A percentile compares a stretch with the other conserved stretches of the same genome.
These are phyloP conservation scores for Aspergillus mulundensis DNA, from an alignment of 495 filamentous ascomycete genomes.

Conservation along the genomic window DNA sequence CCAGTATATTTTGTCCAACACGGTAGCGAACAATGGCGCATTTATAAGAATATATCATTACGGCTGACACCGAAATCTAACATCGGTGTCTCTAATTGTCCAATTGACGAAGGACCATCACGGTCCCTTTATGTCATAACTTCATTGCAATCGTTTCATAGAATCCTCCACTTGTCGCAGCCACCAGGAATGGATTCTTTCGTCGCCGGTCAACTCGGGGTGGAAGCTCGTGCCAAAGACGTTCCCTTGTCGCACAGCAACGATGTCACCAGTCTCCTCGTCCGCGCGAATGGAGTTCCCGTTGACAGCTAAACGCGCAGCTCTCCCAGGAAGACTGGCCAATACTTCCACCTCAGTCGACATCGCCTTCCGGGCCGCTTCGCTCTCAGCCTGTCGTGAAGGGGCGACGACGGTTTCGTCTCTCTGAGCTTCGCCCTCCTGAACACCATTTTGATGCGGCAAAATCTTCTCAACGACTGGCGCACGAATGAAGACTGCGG, in stretches of 20 bases:
- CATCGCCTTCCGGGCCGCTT: slow-evolving; percentile 35
- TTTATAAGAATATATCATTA: slow-evolving; percentile 19
- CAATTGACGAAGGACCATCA: not conserved
- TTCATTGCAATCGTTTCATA: slow-evolving; percentile 26
- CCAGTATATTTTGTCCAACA: slow-evolving; percentile 19
- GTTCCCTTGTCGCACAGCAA: slow-evolving; percentile 89
- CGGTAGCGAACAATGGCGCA: slow-evolving; percentile 18
- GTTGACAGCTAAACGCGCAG: slow-evolving; percentile 36
- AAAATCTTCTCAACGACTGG: slow-evolving; percentile 87
- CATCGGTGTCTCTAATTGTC: slow-evolving; percentile 6
- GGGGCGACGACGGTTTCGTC: slow-evolving; percentile 68
- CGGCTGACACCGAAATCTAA: slow-evolving; percentile 15
- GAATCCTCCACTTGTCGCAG: slow-evolving; percentile 61
- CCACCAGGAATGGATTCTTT: slow-evolving; percentile 94
- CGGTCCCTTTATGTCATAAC: slow-evolving; percentile 18
- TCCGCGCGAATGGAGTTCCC: slow-evolving; percentile 35
- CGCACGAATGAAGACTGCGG: slow-evolving; percentile 88
- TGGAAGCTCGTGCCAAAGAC: slow-evolving; percentile 97
- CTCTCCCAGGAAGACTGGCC: slow-evolving; percentile 47
- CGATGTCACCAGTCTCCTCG: slow-evolving; percentile 68
- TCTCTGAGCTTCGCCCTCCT: slow-evolving; percentile 43
- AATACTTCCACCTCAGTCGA: slow-evolving; percentile 47
- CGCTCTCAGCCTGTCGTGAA: slow-evolving; percentile 45
- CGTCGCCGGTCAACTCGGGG: slow-evolving; percentile 86
- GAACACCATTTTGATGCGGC: slow-evolving; percentile 47